Evolutionary conservation across 2,329 filamentous ascomycete species (phyloP), one percentile per base, ranked within the genome.

Genomic region (Colletotrichum magnum): DNA sequence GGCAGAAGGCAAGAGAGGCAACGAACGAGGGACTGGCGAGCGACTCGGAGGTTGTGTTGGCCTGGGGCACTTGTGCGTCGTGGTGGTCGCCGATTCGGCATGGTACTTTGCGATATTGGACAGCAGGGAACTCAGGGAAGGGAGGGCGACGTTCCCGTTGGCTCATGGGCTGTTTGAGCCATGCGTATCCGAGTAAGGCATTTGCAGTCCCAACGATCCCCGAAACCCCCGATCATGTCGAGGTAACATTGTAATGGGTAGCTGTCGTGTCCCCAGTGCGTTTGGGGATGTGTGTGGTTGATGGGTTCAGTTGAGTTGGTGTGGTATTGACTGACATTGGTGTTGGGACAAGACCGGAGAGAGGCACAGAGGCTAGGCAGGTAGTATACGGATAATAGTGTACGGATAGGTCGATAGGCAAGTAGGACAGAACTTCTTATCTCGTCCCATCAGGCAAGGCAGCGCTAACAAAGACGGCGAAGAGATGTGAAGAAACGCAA

Each of bases 171-270:
- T 57, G 62, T 69, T 69, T 69, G 66, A 66, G 66, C 50, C 41
- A 66, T 60, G 66, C 50, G 60, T 52, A 45, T 58, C 36, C 45
- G 50, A 59, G 62, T 60, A 68, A 68, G 64, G 66, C 48, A 56
- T 41, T 45, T 65, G 61, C 54, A 66, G 62, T 56, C 21, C 41
- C 54, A 56, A 51, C 54, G 56, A 60, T 51, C 24, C 51, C 62
- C 62, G 13, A 51, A 60, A 50, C 43, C 56, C 54, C 54, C 61
- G 21, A 68, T 54, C 48, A 68, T 32, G n/a, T 48, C 41, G 65
- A 24, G n/a, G 50, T 68, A 32, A 64, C 61, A 66, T 51, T 60
- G 43, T 51, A 24, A 24, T 43, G 12, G 21, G 16, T n/a, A 41
- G 26, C 43, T 58, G 53, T 52, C 39, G 47, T 53, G 41, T 51